Conservation (phyloP, 1,284 basidiomycete species). For the Salmacisia buchloeana region DNA sequence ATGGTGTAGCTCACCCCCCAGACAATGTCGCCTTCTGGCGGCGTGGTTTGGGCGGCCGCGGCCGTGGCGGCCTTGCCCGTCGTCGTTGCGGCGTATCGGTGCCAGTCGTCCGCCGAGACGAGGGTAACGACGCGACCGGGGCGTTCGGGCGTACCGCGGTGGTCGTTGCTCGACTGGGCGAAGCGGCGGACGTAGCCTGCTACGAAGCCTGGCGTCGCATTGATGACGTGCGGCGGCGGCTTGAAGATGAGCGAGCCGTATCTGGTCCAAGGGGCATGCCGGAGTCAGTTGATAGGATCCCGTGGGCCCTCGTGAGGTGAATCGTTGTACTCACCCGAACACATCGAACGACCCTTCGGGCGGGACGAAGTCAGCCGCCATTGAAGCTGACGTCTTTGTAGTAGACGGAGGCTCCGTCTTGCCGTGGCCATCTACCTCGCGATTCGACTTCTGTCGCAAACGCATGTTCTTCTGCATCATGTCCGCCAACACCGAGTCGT, state of each 20-base stretch:
- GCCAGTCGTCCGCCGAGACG: slow-evolving; percentile 78
- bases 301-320: background rate
- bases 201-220: slow-evolving; percentile 63
- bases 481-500: slow-evolving; percentile 10
- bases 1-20: slow-evolving; percentile 84
- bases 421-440: slow-evolving; percentile 7
- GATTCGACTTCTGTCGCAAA: slow-evolving; percentile 13
- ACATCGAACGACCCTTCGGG: slow-evolving; percentile 1
- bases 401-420: slow-evolving; percentile 13
- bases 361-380: background rate
- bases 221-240: slow-evolving; percentile 46
- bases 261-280: slow-evolving; percentile 39
- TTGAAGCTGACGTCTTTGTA: slow-evolving; percentile 16
- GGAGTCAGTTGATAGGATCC: slow-evolving; percentile 8
- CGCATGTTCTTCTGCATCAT: slow-evolving; percentile 16
- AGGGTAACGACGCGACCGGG: slow-evolving; percentile 77
- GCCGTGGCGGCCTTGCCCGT: slow-evolving; percentile 18
- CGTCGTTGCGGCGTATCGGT: slow-evolving; percentile 35
- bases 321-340: background rate
- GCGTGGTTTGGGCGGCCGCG: slow-evolving; percentile 58
- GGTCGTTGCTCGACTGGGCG: slow-evolving; percentile 79
- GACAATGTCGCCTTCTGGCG: slow-evolving; percentile 56
- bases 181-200: slow-evolving; percentile 80
- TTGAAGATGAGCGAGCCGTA: slow-evolving; percentile 49
- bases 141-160: slow-evolving; percentile 52